phyloP scores from a whole-genome alignment of 1,284 basidiomycete species.

The Erythrobasidium hasegawianum region DNA sequence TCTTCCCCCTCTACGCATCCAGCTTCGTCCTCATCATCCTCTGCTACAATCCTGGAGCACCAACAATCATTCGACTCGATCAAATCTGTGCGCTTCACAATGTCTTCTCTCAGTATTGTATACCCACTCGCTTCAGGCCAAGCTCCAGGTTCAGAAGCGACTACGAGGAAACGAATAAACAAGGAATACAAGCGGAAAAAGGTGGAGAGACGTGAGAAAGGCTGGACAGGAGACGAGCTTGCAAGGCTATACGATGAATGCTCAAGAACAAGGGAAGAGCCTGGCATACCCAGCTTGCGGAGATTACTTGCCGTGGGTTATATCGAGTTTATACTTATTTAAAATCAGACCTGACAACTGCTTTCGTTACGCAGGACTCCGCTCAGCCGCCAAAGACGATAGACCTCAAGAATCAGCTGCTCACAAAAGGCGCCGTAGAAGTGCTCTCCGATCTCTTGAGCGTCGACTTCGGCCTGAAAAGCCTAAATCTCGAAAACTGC shows the following conservation, averaged over 20 bases:
- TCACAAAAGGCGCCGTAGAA: slow-evolving; percentile 65
- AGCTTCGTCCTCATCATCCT: slow-evolving; percentile 3
- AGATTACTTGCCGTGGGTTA: slow-evolving; percentile 64
- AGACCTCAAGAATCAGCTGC: slow-evolving; percentile 70
- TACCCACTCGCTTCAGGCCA: slow-evolving; percentile 46
- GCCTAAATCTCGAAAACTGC: slow-evolving; percentile 73
- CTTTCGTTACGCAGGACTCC: slow-evolving; percentile 40
- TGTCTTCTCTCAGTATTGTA: slow-evolving; percentile 45
- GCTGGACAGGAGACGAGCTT: slow-evolving; percentile 50
- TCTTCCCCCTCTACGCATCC: background rate
- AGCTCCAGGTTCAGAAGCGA: slow-evolving; percentile 40
- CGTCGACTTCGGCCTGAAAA: slow-evolving; percentile 82
- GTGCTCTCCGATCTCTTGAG: slow-evolving; percentile 82
- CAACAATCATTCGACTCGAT: slow-evolving; percentile 39
- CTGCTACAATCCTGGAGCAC: background rate
- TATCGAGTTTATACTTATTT: slow-evolving; percentile 10
- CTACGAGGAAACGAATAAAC: slow-evolving; percentile 46
- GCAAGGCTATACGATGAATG: slow-evolving; percentile 70
- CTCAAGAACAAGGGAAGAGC: slow-evolving; percentile 69
- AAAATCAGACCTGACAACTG: slow-evolving; percentile 38
- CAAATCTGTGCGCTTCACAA: slow-evolving; percentile 45
- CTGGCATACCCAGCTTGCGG: slow-evolving; percentile 62
- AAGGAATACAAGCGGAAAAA: slow-evolving; percentile 58
- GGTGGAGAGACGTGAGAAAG: slow-evolving; percentile 46
- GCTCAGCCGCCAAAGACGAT: slow-evolving; percentile 61